These are phyloP conservation scores for Kodamaea hsintzibuensis DNA, from an alignment of 805 yeast species.

Conservation along the genomic window DNA sequence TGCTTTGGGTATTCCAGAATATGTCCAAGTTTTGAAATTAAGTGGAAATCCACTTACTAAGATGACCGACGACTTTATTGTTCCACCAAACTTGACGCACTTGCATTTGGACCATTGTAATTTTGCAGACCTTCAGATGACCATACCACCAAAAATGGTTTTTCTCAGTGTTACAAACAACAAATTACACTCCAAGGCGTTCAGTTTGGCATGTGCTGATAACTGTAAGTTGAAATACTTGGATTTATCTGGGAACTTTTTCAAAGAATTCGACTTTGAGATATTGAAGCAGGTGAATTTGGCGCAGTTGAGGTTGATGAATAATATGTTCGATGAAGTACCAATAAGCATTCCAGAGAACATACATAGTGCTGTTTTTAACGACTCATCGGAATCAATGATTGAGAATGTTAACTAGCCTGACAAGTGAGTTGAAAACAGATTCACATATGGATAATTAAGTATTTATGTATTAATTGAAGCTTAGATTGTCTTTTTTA, in stretches of 20 bases:
- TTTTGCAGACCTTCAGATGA: neutral
- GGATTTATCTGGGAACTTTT: conserved; percentile 11
- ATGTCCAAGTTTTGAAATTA: conserved; percentile 2
- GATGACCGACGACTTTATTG: conserved; percentile 5
- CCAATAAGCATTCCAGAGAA: conserved; percentile 1
- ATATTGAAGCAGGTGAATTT: neutral
- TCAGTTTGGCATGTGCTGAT: neutral
- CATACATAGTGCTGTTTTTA: conserved; percentile 7
- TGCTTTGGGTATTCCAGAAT: conserved; percentile 4
- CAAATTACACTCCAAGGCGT: conserved; percentile 7
- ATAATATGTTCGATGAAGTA: conserved; percentile 11
- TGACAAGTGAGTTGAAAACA: no score
- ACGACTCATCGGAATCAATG: conserved; percentile 7
- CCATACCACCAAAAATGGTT: neutral
- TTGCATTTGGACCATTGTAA: conserved; percentile 8
- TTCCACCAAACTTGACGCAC: conserved; percentile 1
- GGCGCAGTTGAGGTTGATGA: conserved; percentile 8
- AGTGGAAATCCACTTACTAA: conserved; percentile 4
- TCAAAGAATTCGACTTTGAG: conserved; percentile 9
- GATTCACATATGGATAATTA: neutral
- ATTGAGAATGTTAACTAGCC: conserved; percentile 5
- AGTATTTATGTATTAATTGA: neutral
- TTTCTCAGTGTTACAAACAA: conserved; percentile 7
- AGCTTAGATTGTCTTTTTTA: no score
- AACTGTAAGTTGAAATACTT: neutral